Base-by-base conservation (phyloP, 2,329 filamentous ascomycete genomes). In the Rhynchosporium secalis region DNA sequence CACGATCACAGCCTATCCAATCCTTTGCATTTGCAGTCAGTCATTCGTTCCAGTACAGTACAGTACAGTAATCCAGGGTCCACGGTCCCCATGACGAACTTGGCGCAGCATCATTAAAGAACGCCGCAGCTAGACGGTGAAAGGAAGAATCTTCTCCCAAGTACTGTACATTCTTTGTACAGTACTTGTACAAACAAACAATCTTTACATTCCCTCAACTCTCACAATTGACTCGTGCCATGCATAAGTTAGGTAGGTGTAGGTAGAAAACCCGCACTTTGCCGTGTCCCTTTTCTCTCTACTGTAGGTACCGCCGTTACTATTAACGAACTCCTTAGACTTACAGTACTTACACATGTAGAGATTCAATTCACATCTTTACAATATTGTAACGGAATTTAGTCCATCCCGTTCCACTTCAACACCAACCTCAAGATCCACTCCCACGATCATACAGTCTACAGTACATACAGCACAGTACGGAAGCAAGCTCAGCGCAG, bases 401-500 rank as follows among this genome's bases (percentile, higher is more conserved):
- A 36, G 5, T 36, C 33, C 33, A 36, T 36, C 9, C 33, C 33
- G 3, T 36, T 36, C 33, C 9, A 36, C 33, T 36, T 36, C 33
- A 43, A 43, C 40, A 9, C 20, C 15, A 3, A n/a, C n/a, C 43
- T 20, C 43, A 15, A 7, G 5, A 3, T 13, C 20, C 41, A 45
- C 43, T 48, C 29, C 56, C 20, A 26, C 20, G 4, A 20, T n/a
- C 20, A 38, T 43, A 26, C 38, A 45, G 28, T 38, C 20, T 61
- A 55, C 60, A 62, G 58, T 58, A 48, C 60, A 58, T 20, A 57
- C 36, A 54, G 52, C 55, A 60, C 58, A 54, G 52, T 60, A 60
- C 58, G 26, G 40, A 51, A 46, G 48, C 58, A 51, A 61, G 41
- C 41, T 56, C 49, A 61, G 41, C 41, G 48, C 49, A 61, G 48